phyloP scores from a whole-genome alignment of 2,329 filamentous ascomycete species.

The Coniella vitis region DNA sequence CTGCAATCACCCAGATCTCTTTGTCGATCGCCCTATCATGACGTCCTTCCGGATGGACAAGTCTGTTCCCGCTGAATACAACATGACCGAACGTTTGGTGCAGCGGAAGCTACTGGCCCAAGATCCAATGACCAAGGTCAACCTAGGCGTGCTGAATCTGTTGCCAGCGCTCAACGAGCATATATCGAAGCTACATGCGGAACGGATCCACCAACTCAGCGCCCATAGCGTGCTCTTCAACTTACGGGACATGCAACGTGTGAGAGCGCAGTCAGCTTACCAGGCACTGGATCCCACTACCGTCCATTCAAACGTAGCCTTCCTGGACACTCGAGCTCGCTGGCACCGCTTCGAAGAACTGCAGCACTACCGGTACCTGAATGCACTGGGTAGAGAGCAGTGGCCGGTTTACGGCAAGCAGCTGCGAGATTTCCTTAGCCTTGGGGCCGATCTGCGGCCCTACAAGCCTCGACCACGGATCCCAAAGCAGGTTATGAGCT shows the following conservation, averaged over 20 bases:
- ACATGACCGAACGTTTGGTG: slow-evolving; percentile 64
- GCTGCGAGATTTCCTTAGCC: slow-evolving; percentile 66
- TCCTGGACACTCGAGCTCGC: slow-evolving; percentile 63
- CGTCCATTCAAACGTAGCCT: slow-evolving; percentile 61
- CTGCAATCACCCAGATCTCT: slow-evolving; percentile 96
- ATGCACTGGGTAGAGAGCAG: slow-evolving; percentile 72
- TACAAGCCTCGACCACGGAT: slow-evolving; percentile 53
- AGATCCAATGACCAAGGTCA: slow-evolving; percentile 57
- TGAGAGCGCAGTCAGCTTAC: slow-evolving; percentile 49
- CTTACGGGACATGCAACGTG: slow-evolving; percentile 64
- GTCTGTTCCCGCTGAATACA: slow-evolving; percentile 69
- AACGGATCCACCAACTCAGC: slow-evolving; percentile 58
- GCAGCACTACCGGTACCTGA: slow-evolving; percentile 73
- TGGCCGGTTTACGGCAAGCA: slow-evolving; percentile 75
- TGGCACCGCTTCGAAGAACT: slow-evolving; percentile 70
- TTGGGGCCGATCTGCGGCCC: slow-evolving; percentile 54
- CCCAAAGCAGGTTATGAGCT: slow-evolving; percentile 59
- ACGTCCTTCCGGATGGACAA: slow-evolving; percentile 90
- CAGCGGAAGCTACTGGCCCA: slow-evolving; percentile 57
- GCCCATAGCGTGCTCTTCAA: slow-evolving; percentile 63
- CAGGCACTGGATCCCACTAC: slow-evolving; percentile 57
- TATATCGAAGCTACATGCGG: slow-evolving; percentile 47
- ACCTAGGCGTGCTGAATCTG: slow-evolving; percentile 72
- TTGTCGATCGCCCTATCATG: slow-evolving; percentile 91
- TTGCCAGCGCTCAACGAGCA: slow-evolving; percentile 65